A percentile compares a stretch with the other conserved stretches of the same genome.
phyloP scores from a whole-genome alignment of 192 early-diverging fungal species.

The Lobulomyces angularis region DNA sequence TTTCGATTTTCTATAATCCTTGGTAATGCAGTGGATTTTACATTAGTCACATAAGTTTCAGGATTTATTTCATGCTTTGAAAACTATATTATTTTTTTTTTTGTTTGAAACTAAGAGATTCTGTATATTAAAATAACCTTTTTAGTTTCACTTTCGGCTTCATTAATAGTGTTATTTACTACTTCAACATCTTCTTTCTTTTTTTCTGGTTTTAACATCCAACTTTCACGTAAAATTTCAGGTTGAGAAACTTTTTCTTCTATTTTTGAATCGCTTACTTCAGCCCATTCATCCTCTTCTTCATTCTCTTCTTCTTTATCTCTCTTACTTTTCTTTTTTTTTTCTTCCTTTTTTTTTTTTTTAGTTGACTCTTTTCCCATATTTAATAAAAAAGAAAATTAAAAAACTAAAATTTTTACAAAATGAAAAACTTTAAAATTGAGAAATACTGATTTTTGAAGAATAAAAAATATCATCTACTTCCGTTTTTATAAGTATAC shows the following conservation, averaged over 20 bases:
- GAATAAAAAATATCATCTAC: too few relatives aligned
- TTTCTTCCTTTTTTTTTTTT: slow-evolving; percentile 11
- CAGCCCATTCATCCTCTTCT: not conserved
- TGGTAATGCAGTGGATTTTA: too few relatives aligned
- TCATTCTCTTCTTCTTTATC: slow-evolving; percentile 13
- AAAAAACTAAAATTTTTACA: too few relatives aligned
- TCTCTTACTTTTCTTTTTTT: slow-evolving; percentile 10
- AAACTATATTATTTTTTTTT: slow-evolving; percentile 26
- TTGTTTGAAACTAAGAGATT: slow-evolving; percentile 9
- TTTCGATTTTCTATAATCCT: too few relatives aligned
- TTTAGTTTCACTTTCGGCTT: slow-evolving; percentile 3
- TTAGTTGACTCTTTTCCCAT: too few relatives aligned
- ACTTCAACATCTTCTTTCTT: not conserved
- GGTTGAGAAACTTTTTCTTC: slow-evolving; percentile 18
- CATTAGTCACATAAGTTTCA: too few relatives aligned
- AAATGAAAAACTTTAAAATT: too few relatives aligned
- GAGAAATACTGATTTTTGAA: too few relatives aligned
- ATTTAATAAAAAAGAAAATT: too few relatives aligned
- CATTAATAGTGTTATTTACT: not conserved
- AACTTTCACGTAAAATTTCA: too few relatives aligned
- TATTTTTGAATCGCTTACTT: slow-evolving; percentile 10
- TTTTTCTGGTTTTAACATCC: not conserved
- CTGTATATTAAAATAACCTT: not conserved
- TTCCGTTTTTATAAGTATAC: too few relatives aligned
- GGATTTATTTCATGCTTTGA: slow-evolving; percentile 45